Conservation (phyloP, 345 rosid species). For the Gossypium sturtianum region DNA sequence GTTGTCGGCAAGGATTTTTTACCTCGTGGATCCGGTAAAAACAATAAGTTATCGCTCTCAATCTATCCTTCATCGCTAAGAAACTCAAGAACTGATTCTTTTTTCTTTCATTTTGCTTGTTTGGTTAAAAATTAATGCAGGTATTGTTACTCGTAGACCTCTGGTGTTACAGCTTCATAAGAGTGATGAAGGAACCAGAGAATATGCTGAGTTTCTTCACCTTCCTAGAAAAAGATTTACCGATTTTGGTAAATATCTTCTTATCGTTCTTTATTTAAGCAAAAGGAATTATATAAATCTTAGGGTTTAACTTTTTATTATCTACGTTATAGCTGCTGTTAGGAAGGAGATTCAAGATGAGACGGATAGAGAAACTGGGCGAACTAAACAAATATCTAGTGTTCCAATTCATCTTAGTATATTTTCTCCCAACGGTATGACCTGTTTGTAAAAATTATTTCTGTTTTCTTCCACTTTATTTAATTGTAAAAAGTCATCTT, state of each 20-base stretch:
- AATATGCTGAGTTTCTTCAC: slow-evolving; percentile 97
- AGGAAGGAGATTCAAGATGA: slow-evolving; percentile 98
- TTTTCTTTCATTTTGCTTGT: neutral
- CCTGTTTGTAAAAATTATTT: neutral
- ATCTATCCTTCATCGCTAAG: too few relatives aligned
- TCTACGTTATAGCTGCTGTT: slow-evolving; percentile 63
- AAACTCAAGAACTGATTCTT: neutral
- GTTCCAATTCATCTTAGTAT: slow-evolving; percentile 98
- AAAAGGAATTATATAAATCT: neutral
- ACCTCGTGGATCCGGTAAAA: slow-evolving; percentile 97
- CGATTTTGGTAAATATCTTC: slow-evolving; percentile 59
- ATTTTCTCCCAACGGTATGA: slow-evolving; percentile 80
- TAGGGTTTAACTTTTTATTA: slow-evolving; percentile 2
- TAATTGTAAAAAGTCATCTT: too few relatives aligned
- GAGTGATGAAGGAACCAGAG: slow-evolving; percentile 83
- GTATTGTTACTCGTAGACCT: slow-evolving; percentile 93
- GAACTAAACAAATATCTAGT: slow-evolving; percentile 74
- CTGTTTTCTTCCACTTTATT: neutral
- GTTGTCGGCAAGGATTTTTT: slow-evolving; percentile 96
- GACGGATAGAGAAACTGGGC: slow-evolving; percentile 98
- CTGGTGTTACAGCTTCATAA: slow-evolving; percentile 98
- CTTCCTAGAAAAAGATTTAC: slow-evolving; percentile 73
- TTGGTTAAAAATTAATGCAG: slow-evolving; percentile 33
- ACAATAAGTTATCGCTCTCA: neutral
- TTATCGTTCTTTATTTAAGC: neutral